Conservation (phyloP, 768 basidiomycete species). For the Mycena albidolilacea region DNA sequence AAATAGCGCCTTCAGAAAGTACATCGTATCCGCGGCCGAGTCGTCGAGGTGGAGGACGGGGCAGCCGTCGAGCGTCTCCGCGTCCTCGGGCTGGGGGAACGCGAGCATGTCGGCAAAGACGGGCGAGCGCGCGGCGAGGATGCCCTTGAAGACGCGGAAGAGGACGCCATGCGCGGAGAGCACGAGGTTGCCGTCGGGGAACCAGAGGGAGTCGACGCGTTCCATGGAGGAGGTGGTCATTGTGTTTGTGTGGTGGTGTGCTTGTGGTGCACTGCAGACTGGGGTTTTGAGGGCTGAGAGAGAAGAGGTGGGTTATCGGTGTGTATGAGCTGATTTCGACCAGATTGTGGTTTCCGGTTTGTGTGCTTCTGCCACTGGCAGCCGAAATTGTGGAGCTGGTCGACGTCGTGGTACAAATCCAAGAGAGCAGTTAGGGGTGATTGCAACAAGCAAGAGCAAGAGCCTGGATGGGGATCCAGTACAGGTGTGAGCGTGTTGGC, state of each 20-base stretch:
- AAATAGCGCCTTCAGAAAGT: slow-evolving; percentile 37
- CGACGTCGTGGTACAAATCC: not conserved
- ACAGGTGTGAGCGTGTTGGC: not conserved
- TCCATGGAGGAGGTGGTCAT: slow-evolving; percentile 29
- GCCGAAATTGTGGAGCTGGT: not conserved
- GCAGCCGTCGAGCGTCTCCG: slow-evolving; percentile 32
- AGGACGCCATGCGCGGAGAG: slow-evolving; percentile 32
- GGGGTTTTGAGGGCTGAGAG: not conserved
- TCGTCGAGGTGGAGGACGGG: slow-evolving; percentile 38
- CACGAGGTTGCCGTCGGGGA: slow-evolving; percentile 37
- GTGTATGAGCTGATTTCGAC: not conserved
- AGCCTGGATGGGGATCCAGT: not conserved
- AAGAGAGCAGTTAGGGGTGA: not conserved
- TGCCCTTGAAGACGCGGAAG: slow-evolving; percentile 38
- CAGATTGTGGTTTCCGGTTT: not conserved
- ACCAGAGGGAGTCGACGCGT: slow-evolving; percentile 38
- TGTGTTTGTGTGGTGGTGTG: not conserved
- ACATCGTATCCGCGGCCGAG: slow-evolving; percentile 38
- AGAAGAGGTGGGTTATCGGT: not conserved
- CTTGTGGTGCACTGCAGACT: not conserved
- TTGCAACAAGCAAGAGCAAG: not conserved
- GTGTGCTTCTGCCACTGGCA: not conserved
- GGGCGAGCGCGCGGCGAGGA: slow-evolving; percentile 30
- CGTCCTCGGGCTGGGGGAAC: slow-evolving; percentile 25
- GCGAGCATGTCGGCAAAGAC: slow-evolving; percentile 39